A percentile compares a stretch with the other conserved stretches of the same genome.
Conservation (phyloP, 441 rosid genomes). For the Populus hybrid region DNA sequence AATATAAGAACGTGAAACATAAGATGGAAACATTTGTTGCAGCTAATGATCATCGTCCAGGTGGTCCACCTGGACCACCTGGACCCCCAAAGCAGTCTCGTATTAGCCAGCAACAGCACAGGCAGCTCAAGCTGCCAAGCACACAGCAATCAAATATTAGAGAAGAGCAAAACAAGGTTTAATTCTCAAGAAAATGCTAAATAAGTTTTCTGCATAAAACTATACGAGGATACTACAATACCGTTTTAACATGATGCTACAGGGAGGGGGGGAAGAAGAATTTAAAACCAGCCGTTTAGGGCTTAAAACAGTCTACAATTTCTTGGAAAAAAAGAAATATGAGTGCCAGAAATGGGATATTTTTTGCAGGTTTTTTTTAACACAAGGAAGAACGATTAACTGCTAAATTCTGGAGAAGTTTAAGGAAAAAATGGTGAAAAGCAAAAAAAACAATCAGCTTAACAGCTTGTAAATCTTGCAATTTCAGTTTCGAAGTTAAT, state of each 20-base stretch:
- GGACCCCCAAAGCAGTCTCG: conserved; percentile 53
- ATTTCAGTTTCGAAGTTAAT: background rate
- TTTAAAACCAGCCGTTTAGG: background rate
- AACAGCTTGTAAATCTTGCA: too few species aligned
- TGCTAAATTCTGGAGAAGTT: too few species aligned
- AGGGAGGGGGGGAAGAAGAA: too few species aligned
- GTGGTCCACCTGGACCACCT: conserved; percentile 36
- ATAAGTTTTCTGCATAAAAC: background rate
- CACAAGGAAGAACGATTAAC: too few species aligned
- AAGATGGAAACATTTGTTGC: background rate
- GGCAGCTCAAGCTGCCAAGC: conserved; percentile 36
- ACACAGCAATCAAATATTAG: background rate
- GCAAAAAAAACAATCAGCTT: too few species aligned
- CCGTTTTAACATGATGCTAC: background rate
- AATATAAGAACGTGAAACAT: background rate
- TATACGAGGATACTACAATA: too few species aligned
- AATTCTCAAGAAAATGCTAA: background rate
- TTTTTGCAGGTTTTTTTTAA: too few species aligned
- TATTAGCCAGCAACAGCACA: conserved; percentile 64
- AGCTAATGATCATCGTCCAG: conserved; percentile 12
- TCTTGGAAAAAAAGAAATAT: too few species aligned
- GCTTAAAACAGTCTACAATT: too few species aligned
- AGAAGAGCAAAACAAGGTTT: background rate
- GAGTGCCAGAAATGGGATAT: too few species aligned
- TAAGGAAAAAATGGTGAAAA: too few species aligned